Percentiles rank a stretch among this genome's conserved stretches.
phyloP scores from a whole-genome alignment of 1,284 basidiomycete species.

The Ustilago bromivora region DNA sequence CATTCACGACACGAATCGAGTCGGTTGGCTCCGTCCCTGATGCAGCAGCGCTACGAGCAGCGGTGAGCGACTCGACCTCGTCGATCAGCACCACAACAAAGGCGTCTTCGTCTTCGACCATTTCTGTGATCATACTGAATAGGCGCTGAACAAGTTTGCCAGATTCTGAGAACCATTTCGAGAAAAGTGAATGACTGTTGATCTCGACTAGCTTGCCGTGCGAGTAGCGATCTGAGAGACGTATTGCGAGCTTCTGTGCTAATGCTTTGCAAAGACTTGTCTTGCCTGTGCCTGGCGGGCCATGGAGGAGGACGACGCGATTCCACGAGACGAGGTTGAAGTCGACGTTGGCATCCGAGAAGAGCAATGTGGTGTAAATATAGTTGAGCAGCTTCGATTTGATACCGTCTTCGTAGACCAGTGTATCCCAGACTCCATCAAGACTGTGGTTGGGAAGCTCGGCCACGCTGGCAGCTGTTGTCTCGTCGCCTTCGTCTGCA shows the following conservation, averaged over 20 bases:
- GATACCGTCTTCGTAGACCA: constrained; percentile 90
- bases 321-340: constrained; percentile 96
- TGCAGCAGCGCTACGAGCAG: constrained; percentile 91
- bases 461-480: constrained; percentile 86
- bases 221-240: constrained; percentile 86
- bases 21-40: constrained; percentile 94
- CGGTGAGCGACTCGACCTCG: constrained; percentile 95
- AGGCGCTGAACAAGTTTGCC: constrained; percentile 96
- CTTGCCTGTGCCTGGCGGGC: constrained; percentile 97
- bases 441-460: constrained; percentile 84
- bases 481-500: constrained; percentile 74
- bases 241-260: constrained; percentile 93
- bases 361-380: constrained; percentile 89
- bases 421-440: constrained; percentile 87
- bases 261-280: constrained; percentile 93
- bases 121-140: constrained; percentile 87
- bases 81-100: constrained; percentile 95
- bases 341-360: constrained; percentile 89
- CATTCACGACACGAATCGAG: constrained; percentile 95
- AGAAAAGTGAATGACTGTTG: constrained; percentile 74
- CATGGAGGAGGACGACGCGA: constrained; percentile 90
- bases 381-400: constrained; percentile 90
- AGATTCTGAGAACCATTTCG: constrained; percentile 85
- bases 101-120: constrained; percentile 86
- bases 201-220: constrained; percentile 92